Base-by-base conservation (phyloP, 441 rosid species). In the Brassica balearica region DNA sequence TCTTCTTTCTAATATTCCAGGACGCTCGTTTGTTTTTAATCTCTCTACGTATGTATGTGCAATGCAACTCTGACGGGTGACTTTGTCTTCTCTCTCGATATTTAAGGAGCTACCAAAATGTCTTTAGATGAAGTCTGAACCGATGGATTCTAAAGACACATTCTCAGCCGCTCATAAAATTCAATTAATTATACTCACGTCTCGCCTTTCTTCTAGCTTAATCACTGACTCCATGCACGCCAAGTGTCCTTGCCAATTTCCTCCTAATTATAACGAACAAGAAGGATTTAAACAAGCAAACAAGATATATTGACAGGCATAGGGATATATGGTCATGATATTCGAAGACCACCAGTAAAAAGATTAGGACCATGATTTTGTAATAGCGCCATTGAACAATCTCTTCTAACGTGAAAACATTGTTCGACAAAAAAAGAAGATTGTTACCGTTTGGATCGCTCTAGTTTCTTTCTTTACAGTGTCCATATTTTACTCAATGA, bases 201-300 rank as follows among this genome's bases (percentile, higher is more conserved):
- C 75, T 75, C 76, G 76, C 89, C 80, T 75, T 75, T 61, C 8
- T 71, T 82, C 62, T 43, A 74, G 87, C 70, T 66, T 70, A 6
- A 29, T 64, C 53, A 55, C 25, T 22, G 6, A 22, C 17, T 55
- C 41, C 19, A 9, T 56, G 27, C 8, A 56, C 5, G 78, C 72
- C 72, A 75, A 2, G 43, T 75, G 78, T 67, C 60, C 6, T 58
- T 67, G 19, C 41, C 8, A 36, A 10, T 64, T 48, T 74, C 51
- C 19, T 53, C 65, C 78, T 58, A 67, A 38, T 67, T 75, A 23
- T 58, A 75, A 55, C 60, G 41, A 66, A 4, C 48, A 73, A 12
- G 55, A 65, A 25, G 3, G 8, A 77, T 56, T 77, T 69, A 4
- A 55, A 6, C 20, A 55, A 17, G 15, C 23, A 55, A 55, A 55